phyloP scores from a whole-genome alignment of 2,329 filamentous ascomycete species.

The Talaromyces sp. region DNA sequence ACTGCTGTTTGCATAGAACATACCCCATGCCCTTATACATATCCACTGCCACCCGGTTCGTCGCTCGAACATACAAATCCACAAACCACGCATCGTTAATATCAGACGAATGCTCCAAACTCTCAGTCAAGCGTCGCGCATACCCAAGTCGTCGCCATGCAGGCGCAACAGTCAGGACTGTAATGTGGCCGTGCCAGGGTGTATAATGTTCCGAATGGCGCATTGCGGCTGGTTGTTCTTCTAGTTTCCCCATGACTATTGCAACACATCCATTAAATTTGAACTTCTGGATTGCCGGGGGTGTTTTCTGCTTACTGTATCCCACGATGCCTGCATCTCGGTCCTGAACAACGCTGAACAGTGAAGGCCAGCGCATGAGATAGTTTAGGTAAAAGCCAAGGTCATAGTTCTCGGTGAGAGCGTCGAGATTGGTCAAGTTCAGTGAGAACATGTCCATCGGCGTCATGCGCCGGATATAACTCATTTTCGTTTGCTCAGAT shows the following conservation, averaged over 20 bases:
- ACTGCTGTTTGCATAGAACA: too few species aligned
- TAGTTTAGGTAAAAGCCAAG: conserved; percentile 95
- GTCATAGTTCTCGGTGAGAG: conserved; percentile 96
- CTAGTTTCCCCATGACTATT: conserved; percentile 92
- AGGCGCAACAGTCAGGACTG: conserved; percentile 87
- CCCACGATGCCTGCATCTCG: conserved; percentile 84
- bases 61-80: conserved; percentile 86
- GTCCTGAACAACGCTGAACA: conserved; percentile 91
- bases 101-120: conserved; percentile 79
- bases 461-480: conserved; percentile 80
- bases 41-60: conserved; percentile 80
- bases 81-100: conserved; percentile 89
- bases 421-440: conserved; percentile 93
- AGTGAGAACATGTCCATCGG: conserved; percentile 83
- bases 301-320: conserved; percentile 64
- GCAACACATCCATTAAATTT: not conserved
- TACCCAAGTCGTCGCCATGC: conserved; percentile 82
- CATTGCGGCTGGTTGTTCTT: conserved; percentile 75
- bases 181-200: conserved; percentile 99
- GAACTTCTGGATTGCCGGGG: not conserved
- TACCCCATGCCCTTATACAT: conserved; percentile 89
- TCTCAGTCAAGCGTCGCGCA: conserved; percentile 76
- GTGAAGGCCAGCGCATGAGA: conserved; percentile 88
- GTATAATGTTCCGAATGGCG: conserved; percentile 82
- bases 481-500: conserved; percentile 55